Conservation (phyloP, 2,329 filamentous ascomycete species). For the Zarea fungicola region DNA sequence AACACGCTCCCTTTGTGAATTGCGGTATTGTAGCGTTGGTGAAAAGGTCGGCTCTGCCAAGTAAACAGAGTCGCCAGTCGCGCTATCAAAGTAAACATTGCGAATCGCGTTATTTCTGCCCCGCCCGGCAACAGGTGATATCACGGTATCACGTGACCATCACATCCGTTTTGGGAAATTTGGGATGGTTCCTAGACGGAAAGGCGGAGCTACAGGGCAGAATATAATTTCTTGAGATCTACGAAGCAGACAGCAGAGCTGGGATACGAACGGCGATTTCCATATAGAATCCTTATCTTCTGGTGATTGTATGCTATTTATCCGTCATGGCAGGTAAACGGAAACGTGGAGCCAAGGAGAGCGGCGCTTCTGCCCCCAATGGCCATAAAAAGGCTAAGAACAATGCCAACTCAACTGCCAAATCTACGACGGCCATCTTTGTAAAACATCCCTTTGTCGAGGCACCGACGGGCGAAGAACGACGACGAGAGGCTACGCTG, state of each 20-base stretch:
- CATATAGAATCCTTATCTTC: not conserved
- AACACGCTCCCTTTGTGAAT: constrained; percentile 1
- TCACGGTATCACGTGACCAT: constrained; percentile 8
- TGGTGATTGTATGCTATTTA: constrained; percentile 14
- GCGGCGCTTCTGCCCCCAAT: constrained; percentile 19
- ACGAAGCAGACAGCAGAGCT: too few relatives aligned
- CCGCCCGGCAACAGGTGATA: constrained; percentile 1
- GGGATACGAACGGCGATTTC: not conserved
- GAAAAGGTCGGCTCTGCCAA: not conserved
- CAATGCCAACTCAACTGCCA: constrained; percentile 18
- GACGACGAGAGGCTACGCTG: constrained; percentile 52
- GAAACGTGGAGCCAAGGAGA: constrained; percentile 27
- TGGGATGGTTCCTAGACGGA: constrained; percentile 1
- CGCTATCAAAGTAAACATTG: constrained; percentile 13
- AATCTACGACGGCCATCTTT: constrained; percentile 19
- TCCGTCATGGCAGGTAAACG: constrained; percentile 29
- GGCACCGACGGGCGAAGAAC: constrained; percentile 45
- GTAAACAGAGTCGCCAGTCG: constrained; percentile 10
- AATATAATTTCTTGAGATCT: constrained; percentile 13
- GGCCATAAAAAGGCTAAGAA: constrained; percentile 29
- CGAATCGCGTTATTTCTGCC: constrained; percentile 4
- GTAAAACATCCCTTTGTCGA: constrained; percentile 45
- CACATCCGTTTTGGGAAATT: not conserved
- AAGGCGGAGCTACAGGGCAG: not conserved
- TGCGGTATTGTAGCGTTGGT: not conserved